These are phyloP conservation scores for Gossypium longicalyx DNA, from an alignment of 345 rosid genomes.

Conservation along the genomic window DNA sequence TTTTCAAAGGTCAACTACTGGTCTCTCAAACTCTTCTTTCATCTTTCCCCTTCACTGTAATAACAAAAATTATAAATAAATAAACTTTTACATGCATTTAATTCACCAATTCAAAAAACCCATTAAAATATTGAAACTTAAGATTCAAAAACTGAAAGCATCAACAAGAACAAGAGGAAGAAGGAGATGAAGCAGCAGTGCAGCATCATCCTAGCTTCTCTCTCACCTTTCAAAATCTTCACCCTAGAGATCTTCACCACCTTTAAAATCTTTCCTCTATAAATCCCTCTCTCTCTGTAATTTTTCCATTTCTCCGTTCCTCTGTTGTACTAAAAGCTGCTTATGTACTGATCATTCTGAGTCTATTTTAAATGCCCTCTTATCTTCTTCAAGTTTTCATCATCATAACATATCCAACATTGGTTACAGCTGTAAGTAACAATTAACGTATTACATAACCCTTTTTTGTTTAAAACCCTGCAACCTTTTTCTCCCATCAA, in stretches of 20 bases:
- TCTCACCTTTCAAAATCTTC: not conserved
- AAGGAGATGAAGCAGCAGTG: not conserved
- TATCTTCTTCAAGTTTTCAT: not conserved
- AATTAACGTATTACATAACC: not conserved
- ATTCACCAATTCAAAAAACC: conserved; percentile 2
- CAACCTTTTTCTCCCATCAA: not conserved
- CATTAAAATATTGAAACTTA: conserved; percentile 25
- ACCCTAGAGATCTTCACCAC: conserved; percentile 9
- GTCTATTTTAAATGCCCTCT: conserved; percentile 1
- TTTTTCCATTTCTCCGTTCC: not conserved
- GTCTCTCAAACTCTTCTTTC: not conserved
- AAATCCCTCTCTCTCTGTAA: not conserved
- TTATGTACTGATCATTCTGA: not conserved
- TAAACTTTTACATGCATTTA: conserved; percentile 25
- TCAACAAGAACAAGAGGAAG: not conserved
- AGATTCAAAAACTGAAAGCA: conserved; percentile 22
- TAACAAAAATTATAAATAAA: conserved; percentile 6
- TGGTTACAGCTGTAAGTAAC: not conserved
- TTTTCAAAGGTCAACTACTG: conserved; percentile 7
- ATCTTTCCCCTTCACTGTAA: not conserved
- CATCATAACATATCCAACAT: not conserved
- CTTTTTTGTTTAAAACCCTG: not conserved
- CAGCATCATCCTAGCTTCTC: not conserved
- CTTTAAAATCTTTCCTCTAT: not conserved
- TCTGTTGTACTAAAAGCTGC: conserved; percentile 7